A percentile compares a stretch with the other conserved stretches of the same genome.
phyloP scores from a whole-genome alignment of 495 filamentous ascomycete genomes.

The Podospora tetraspora region DNA sequence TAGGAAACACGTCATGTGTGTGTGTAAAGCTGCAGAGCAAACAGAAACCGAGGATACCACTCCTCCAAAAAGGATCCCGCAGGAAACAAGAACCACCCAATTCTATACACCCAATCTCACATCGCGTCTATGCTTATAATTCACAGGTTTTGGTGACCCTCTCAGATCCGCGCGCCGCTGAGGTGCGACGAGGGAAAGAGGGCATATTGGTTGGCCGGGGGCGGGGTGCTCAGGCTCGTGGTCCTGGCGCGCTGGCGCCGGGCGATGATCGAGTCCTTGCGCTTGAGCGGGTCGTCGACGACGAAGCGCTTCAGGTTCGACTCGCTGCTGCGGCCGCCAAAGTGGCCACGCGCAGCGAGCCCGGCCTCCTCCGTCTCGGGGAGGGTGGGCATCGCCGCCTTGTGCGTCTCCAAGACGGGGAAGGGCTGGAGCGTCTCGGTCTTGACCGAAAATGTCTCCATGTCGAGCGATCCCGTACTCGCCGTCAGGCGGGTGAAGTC shows the following conservation, averaged over 20 bases:
- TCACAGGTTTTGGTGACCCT: not conserved
- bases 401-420: constrained; percentile 25
- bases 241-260: constrained; percentile 30
- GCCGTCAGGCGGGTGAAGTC: constrained; percentile 40
- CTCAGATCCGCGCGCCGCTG: constrained; percentile 24
- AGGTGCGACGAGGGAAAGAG: constrained; percentile 31
- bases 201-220: constrained; percentile 39
- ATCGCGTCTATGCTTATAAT: not conserved
- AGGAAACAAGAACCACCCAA: not conserved
- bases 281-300: constrained; percentile 21
- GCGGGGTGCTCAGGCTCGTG: constrained; percentile 36
- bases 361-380: constrained; percentile 27
- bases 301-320: constrained; percentile 25
- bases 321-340: constrained; percentile 28
- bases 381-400: constrained; percentile 28
- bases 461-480: constrained; percentile 40
- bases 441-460: constrained; percentile 23
- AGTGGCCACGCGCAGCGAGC: constrained; percentile 15
- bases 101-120: not conserved
- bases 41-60: not conserved
- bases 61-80: not conserved
- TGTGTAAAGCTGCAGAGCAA: not conserved
- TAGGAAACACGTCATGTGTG: not conserved
- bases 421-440: constrained; percentile 25
- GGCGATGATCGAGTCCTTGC: constrained; percentile 23